A percentile compares a stretch with the other conserved stretches of the same genome.
These are phyloP conservation scores for Xylariaceae sp. DNA, from an alignment of 2,329 filamentous ascomycete species.

Conservation along the genomic window DNA sequence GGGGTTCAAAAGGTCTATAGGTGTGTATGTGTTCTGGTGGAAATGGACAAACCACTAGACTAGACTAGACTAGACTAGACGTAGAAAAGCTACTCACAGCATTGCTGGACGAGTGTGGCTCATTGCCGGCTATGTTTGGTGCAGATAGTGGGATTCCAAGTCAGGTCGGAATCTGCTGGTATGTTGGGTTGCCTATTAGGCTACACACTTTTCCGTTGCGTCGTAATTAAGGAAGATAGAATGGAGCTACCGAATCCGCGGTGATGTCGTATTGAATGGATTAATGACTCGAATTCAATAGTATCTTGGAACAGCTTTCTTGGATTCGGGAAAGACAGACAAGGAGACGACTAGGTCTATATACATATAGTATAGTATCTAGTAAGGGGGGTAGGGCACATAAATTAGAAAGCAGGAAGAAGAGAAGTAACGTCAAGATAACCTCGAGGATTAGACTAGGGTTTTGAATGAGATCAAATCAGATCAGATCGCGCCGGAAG, in stretches of 20 bases:
- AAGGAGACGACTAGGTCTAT: not conserved
- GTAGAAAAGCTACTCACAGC: constrained; percentile 23
- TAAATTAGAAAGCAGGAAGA: not conserved
- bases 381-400: not conserved
- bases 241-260: not conserved
- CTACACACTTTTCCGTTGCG: not conserved
- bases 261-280: not conserved
- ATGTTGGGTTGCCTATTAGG: not conserved
- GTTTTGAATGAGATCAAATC: constrained; percentile 11
- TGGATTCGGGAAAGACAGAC: not conserved
- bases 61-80: no score
- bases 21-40: no score
- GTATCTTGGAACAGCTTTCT: no score
- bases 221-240: not conserved
- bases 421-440: no score
- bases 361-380: not conserved
- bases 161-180: not conserved
- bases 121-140: not conserved
- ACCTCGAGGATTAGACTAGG: no score
- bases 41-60: no score
- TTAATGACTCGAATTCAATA: not conserved
- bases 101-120: constrained; percentile 6
- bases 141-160: not conserved
- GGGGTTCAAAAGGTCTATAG: no score
- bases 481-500: constrained; percentile 4